Evolutionary conservation across 495 filamentous ascomycete species (phyloP), one percentile per base, ranked within the genome.

Genomic region (Opeltia flavorubescens): DNA sequence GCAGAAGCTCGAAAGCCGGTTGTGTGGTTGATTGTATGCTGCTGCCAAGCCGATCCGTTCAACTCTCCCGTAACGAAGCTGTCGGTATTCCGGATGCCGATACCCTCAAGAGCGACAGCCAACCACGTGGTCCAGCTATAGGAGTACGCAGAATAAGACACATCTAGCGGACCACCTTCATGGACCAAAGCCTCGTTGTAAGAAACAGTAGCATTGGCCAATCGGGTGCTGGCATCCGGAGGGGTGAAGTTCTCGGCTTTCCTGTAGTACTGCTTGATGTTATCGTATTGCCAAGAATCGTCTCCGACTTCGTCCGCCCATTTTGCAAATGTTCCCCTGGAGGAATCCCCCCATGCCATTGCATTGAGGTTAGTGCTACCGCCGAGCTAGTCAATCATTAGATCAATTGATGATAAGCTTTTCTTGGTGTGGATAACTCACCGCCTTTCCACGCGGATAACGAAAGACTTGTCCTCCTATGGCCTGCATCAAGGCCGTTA

Each of bases 261-360:
- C 50, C 76, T 59, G 48, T 68, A 80, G 49, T 66, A 75, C 0
- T 72, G 71, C 1, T 76, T 58, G 0, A 75, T 44, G 24, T 66
- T 60, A n/a, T 74, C 65, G 30, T 64, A 81, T 5, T 57, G 59
- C 50, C 74, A 83, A 40, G 60, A 67, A 1, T 63, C 29, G 51
- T 81, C 77, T 39, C 69, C 66, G 4, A 80, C 74, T 0, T 47
- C 35, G 20, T 74, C 65, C 1, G 76, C 77, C 77, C 76, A 81
- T 52, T 60, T 50, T 12, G 74, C 55, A 50, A 66, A 66, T 1
- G 71, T 54, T 0, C 62, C 66, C 5, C 48, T 53, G 1, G 63
- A 68, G 0, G 56, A 56, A 1, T 68, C 46, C 23, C 50, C 47
- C 11, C 53, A 60, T 13, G 39, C 45, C 49, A 56, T 43, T 25